Base-by-base conservation (phyloP, 257 asterid genomes). In the Jasminum sambac region DNA sequence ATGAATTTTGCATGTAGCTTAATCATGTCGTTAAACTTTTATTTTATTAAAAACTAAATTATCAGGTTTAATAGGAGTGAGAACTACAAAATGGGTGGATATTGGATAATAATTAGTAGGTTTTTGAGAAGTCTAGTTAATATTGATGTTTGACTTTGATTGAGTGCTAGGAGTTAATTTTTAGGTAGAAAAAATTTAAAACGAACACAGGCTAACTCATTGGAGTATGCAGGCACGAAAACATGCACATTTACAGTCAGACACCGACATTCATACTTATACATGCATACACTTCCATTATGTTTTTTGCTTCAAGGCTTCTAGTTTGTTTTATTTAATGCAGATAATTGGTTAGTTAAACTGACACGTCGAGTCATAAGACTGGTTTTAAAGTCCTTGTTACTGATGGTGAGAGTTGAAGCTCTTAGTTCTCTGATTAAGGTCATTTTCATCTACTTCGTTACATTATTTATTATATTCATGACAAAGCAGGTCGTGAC, bases 391-490 rank as follows among this genome's bases (percentile, higher is more conserved):
- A 14, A 21, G 62, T 55, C 7, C 34, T 19, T 6, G 10, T 21
- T 55, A 8, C 26, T 21, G 21, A 50, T 23, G 82, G 78, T 77
- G 59, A 63, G 68, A 61, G 67, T 25, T 70, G 50, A 59, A 76
- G 50, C 50, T 76, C 59, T n/a, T 73, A 67, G 66, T 23, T 60
- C 63, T 69, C 69, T 63, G n/a, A 41, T 70, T 41, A 19, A 24
- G 67, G 6, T 23, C 66, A 9, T 16, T 23, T 58, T 58, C 8
- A 16, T 63, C 7, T 7, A 25, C 39, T 62, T 42, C 52, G 48
- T 25, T 21, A 10, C 52, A 62, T 25, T 21, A 10, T 39, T 44
- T 24, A 63, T 59, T 26, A 39, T 68, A 8, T 39, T 25, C 34
- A 25, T 64, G 43, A 46, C 48, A 16, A 57, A 38, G 21, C 63